Conservation (phyloP, 2,329 filamentous ascomycete species). For the Trichophyton equinum region DNA sequence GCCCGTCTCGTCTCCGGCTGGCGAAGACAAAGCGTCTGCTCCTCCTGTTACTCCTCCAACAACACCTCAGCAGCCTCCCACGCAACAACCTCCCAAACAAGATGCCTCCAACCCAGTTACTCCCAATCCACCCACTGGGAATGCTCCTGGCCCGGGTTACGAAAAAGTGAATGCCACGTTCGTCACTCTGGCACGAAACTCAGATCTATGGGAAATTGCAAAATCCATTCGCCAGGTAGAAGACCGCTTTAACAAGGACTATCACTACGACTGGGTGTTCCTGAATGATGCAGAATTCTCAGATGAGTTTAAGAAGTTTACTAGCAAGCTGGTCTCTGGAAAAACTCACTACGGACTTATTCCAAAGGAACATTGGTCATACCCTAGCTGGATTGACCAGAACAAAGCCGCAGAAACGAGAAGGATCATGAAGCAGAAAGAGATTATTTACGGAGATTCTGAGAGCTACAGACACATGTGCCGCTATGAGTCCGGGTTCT, state of each 20-base stretch:
- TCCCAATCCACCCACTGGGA: constrained; percentile 38
- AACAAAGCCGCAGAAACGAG: constrained; percentile 82
- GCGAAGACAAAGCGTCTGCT: background rate
- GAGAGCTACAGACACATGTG: constrained; percentile 99
- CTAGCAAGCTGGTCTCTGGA: constrained; percentile 77
- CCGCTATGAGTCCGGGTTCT: constrained; percentile 97
- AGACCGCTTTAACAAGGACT: constrained; percentile 94
- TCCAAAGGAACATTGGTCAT: constrained; percentile 88
- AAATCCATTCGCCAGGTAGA: constrained; percentile 92
- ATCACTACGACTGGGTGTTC: constrained; percentile 99
- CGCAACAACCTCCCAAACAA: background rate
- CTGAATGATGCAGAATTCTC: constrained; percentile 93
- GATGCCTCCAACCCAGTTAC: background rate
- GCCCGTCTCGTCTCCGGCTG: background rate
- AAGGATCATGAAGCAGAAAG: constrained; percentile 82
- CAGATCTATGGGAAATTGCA: constrained; percentile 91
- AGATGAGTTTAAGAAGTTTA: constrained; percentile 85
- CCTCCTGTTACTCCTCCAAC: background rate
- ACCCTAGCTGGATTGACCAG: constrained; percentile 89
- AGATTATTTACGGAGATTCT: constrained; percentile 98
- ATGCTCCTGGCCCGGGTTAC: background rate
- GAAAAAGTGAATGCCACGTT: constrained; percentile 93
- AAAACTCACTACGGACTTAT: constrained; percentile 86
- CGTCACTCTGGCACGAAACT: constrained; percentile 86
- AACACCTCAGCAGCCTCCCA: background rate